Evolutionary conservation across 805 yeast species (phyloP), one percentile per base, ranked within the genome.

Genomic region (Candida pseudofarinosa): DNA sequence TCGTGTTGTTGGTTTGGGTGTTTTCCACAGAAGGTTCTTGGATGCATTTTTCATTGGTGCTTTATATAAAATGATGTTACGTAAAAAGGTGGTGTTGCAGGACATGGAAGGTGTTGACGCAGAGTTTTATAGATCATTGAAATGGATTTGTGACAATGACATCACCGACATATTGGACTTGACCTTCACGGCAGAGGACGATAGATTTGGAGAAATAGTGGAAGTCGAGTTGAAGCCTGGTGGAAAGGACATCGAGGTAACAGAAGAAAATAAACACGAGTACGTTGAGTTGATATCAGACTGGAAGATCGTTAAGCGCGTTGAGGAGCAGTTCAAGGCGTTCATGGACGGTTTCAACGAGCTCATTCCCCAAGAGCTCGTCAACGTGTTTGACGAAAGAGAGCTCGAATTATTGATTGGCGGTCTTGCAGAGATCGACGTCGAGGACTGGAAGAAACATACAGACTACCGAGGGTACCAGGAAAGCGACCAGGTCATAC

Each of bases 71-170:
- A 88, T 93, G 97, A 88, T 93, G 85, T 75, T 93, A 55, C 88
- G 82, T 60, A 93, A 93, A 67, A 89, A 89, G 72, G 96, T 93
- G 52, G 91, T 88, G 1, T 72, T 93, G 53, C 96, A 88, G 65
- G 99, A 93, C 68, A 85, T 93, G 95, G 99, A 93, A 67, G 96
- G 97, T 67, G 97, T 95, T 47, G 99, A 93, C 67, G 91, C 96
- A 18, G 98, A 93, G 60, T 89, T 91, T 69, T 88, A 88, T 71
- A 81, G 93, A 59, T 91, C 96, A 18, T 74, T 93, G 66, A 87
- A 88, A 58, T 93, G 99, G 99, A 88, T 89, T 64, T 72, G 89
- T 48, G 97, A 93, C 57, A 91, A 93, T 62, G 96, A 89, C 62
- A 91, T 93, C 57, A 85, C 93, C 26, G 75, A 55, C 43, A 73